phyloP scores from a whole-genome alignment of 2,329 filamentous ascomycete species.

The Neospermospora avenae region DNA sequence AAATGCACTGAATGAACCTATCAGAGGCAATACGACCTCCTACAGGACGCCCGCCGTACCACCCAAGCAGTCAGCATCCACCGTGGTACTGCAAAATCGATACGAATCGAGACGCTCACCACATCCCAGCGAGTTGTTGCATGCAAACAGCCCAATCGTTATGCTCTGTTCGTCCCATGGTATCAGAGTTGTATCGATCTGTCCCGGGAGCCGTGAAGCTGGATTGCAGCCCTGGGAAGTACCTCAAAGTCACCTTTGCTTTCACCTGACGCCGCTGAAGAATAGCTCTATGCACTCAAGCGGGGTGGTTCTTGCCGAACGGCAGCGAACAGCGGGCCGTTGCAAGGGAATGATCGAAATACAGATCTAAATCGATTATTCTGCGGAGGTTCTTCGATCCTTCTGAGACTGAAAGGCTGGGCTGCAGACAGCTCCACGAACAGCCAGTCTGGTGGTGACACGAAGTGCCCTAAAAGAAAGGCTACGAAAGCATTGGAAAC shows the following conservation, averaged over 20 bases:
- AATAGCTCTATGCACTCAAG: not conserved
- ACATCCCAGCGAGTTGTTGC: not conserved
- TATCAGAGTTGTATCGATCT: not conserved
- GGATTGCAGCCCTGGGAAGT: not conserved
- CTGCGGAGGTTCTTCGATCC: not conserved
- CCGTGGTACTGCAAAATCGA: constrained; percentile 2
- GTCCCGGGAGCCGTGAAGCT: not conserved
- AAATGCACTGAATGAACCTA: not conserved
- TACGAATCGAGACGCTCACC: not conserved
- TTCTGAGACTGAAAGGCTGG: not conserved
- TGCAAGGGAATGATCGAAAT: not conserved
- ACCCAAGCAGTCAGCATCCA: not conserved
- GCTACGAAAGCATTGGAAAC: constrained; percentile 1
- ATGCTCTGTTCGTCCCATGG: not conserved
- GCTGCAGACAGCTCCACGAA: not conserved
- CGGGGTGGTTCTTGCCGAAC: not conserved
- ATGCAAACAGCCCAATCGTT: not conserved
- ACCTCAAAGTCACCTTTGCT: not conserved
- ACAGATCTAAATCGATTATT: not conserved
- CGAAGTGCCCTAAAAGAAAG: not conserved
- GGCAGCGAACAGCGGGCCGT: constrained; percentile 1
- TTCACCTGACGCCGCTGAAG: not conserved
- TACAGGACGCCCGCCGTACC: not conserved
- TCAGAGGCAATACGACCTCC: not conserved
- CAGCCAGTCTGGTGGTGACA: constrained; percentile 4